A percentile compares a stretch with the other conserved stretches of the same genome.
Conservation (phyloP, 169 alveolate genomes). For the Cryptosporidium felis region DNA sequence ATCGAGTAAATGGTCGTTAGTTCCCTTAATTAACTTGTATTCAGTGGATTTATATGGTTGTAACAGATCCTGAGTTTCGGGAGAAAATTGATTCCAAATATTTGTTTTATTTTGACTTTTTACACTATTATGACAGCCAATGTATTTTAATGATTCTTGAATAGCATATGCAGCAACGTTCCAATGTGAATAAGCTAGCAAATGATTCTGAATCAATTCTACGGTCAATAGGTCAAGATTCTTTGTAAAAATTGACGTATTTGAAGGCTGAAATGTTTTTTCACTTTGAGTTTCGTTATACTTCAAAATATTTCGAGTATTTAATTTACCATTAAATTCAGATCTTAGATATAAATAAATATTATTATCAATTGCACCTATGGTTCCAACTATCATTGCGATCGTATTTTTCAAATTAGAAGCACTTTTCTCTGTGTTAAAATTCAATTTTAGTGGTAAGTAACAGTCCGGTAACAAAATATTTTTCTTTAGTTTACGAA, state of each 20-base stretch:
- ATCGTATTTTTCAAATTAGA: slow-evolving; percentile 15
- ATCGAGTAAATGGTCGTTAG: slow-evolving; percentile 42
- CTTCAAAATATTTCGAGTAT: too few relatives aligned
- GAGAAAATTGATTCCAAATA: slow-evolving; percentile 16
- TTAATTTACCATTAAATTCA: neutral
- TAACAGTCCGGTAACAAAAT: neutral
- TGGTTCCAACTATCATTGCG: slow-evolving; percentile 39
- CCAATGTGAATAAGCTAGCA: slow-evolving; percentile 66
- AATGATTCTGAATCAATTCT: slow-evolving; percentile 23
- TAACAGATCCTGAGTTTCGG: slow-evolving; percentile 19
- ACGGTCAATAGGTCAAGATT: slow-evolving; percentile 12
- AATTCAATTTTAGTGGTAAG: neutral
- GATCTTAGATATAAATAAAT: neutral
- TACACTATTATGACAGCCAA: slow-evolving; percentile 46
- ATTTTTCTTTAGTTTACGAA: neutral
- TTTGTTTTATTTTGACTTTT: neutral
- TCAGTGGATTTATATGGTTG: slow-evolving; percentile 62
- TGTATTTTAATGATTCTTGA: slow-evolving; percentile 58
- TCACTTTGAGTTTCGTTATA: too few relatives aligned
- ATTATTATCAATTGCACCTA: slow-evolving; percentile 29
- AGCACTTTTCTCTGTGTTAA: slow-evolving; percentile 36
- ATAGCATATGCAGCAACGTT: slow-evolving; percentile 69
- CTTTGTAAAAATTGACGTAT: slow-evolving; percentile 24
- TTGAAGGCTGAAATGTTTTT: slow-evolving; percentile 7
- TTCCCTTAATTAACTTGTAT: slow-evolving; percentile 50